Base-by-base conservation (phyloP, 1,139 yeast genomes). In the Hyphopichia fennica region DNA sequence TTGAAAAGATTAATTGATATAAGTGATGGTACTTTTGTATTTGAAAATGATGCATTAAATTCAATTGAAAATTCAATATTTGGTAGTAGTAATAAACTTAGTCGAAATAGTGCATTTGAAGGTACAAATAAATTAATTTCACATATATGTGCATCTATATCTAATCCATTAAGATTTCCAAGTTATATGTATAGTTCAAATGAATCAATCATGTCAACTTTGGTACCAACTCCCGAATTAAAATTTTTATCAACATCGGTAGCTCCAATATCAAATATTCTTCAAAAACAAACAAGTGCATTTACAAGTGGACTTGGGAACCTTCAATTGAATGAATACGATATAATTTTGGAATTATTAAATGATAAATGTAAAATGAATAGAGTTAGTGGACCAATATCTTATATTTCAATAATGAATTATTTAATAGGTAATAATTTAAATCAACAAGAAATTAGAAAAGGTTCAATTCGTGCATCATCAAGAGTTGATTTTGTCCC, bases 101-200 rank as follows among this genome's bases (percentile, higher is more conserved):
- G 60, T 19, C 65, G 66, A 35, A 75, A 50, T 15, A 49, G 77
- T 2, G 81, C 84, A 4, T 85, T 84, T 56, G 81, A 78, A 38
- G 91, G 89, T 42, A 82, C 95, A 2, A 93, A 93, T 64, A 90
- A 87, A 58, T 72, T 93, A 34, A 90, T 93, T 7, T 81, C 97
- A 0, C 84, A 90, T 16, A 90, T 88, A 10, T 80, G 90, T 72
- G 84, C 96, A 0, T 84, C 93, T 0, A 70, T 89, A 3, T 88
- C 98, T 2, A 87, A 91, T 48, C 89, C 98, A 0, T 67, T 93
- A 33, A 72, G 99, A 49, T 93, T 88, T 60, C 99, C 99, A 2
- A 85, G 95, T 38, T 90, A 90, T 63, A 83, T 90, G 79, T 93
- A 87, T 71, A 87, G 87, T 53, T 90, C 96, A 15, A 69, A 87